phyloP scores from a whole-genome alignment of 2,329 filamentous ascomycete species.

The Phaeosphaeria sp. region DNA sequence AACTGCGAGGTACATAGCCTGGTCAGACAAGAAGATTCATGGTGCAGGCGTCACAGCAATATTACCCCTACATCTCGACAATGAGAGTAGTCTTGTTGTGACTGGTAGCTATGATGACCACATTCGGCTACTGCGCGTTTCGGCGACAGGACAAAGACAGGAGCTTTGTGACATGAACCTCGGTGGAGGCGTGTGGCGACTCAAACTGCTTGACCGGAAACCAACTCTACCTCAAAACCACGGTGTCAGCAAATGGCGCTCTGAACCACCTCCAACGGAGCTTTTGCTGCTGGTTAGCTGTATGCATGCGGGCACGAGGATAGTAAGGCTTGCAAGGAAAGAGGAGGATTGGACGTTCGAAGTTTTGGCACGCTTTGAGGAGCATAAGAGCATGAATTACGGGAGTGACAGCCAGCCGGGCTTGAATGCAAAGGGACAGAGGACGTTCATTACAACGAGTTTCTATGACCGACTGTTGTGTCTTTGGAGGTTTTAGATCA shows the following conservation, averaged over 20 bases:
- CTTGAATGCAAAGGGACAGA: constrained; percentile 29
- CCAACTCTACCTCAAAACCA: constrained; percentile 15
- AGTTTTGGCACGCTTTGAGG: constrained; percentile 75
- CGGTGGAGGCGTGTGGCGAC: constrained; percentile 84
- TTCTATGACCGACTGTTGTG: constrained; percentile 78
- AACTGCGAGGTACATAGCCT: constrained; percentile 30
- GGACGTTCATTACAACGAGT: constrained; percentile 71
- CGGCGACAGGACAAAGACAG: constrained; percentile 50
- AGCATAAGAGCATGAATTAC: constrained; percentile 96
- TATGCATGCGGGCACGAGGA: constrained; percentile 84
- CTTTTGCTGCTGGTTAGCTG: constrained; percentile 73
- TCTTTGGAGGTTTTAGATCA: constrained; percentile 66
- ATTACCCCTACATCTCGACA: constrained; percentile 67
- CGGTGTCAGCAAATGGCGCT: constrained; percentile 21
- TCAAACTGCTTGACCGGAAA: constrained; percentile 65
- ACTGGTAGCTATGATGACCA: constrained; percentile 94
- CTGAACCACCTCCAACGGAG: constrained; percentile 22
- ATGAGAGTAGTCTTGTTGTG: constrained; percentile 63
- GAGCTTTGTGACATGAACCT: constrained; percentile 71
- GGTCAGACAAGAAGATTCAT: constrained; percentile 67
- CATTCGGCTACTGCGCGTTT: constrained; percentile 69
- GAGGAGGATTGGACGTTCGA: constrained; percentile 64
- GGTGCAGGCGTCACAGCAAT: constrained; percentile 89
- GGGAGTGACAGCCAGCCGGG: constrained; percentile 72
- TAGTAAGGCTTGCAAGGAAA: constrained; percentile 59